These are phyloP conservation scores for Neophaeococcomyces mojaviensis DNA, from an alignment of 2,329 filamentous ascomycete species.

Conservation along the genomic window DNA sequence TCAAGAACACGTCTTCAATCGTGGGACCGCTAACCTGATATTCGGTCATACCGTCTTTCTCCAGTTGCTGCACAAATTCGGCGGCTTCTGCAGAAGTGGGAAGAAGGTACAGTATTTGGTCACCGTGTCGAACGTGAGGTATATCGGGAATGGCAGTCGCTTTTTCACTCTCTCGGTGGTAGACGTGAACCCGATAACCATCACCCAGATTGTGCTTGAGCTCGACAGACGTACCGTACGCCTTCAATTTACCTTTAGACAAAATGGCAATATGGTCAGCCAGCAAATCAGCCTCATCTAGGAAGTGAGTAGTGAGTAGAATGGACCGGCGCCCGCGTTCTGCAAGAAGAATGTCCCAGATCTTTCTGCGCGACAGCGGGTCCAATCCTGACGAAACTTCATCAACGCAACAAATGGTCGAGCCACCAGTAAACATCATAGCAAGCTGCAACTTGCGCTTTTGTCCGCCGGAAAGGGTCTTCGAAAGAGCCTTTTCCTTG, in stretches of 20 bases:
- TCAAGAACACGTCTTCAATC: slow-evolving; percentile 86
- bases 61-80: slow-evolving; percentile 61
- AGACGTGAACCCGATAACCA: slow-evolving; percentile 74
- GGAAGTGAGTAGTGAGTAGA: slow-evolving; percentile 83
- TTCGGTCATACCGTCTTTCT: slow-evolving; percentile 59
- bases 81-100: slow-evolving; percentile 63
- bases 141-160: slow-evolving; percentile 46
- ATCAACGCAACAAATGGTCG: slow-evolving; percentile 80
- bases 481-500: slow-evolving; percentile 64
- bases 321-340: slow-evolving; percentile 77
- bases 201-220: slow-evolving; percentile 76
- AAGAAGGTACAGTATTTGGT: slow-evolving; percentile 66
- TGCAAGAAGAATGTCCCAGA: slow-evolving; percentile 86
- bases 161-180: slow-evolving; percentile 46
- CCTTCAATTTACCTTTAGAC: slow-evolving; percentile 74
- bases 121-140: slow-evolving; percentile 54
- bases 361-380: slow-evolving; percentile 75
- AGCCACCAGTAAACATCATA: slow-evolving; percentile 91
- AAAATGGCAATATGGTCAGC: slow-evolving; percentile 84
- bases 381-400: slow-evolving; percentile 87
- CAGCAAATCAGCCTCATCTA: slow-evolving; percentile 85
- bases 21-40: slow-evolving; percentile 84
- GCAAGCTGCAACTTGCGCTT: slow-evolving; percentile 87
- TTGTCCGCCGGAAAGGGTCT: slow-evolving; percentile 80
- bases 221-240: slow-evolving; percentile 75